Percentiles rank a stretch among this genome's conserved stretches.
phyloP scores from a whole-genome alignment of 345 rosid genomes.

The Acer campestre region DNA sequence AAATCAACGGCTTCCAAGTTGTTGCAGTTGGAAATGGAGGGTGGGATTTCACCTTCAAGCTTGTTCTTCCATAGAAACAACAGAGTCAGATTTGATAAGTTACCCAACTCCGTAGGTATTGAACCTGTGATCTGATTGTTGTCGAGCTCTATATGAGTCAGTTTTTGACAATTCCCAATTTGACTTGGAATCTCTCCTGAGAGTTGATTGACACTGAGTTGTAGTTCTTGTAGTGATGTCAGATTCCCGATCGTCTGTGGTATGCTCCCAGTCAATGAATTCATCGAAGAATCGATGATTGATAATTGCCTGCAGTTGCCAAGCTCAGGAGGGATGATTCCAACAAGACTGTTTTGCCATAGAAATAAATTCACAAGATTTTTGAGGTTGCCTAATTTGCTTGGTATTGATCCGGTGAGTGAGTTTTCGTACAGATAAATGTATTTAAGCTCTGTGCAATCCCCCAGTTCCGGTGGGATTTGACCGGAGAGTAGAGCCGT shows the following conservation, averaged over 20 bases:
- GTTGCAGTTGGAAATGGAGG: slow-evolving; percentile 59
- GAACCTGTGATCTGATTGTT: slow-evolving; percentile 77
- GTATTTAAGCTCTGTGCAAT: slow-evolving; percentile 69
- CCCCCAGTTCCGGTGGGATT: slow-evolving; percentile 75
- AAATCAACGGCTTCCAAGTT: slow-evolving; percentile 79
- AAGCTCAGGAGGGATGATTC: slow-evolving; percentile 67
- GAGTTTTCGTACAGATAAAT: slow-evolving; percentile 82
- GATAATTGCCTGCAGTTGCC: slow-evolving; percentile 61
- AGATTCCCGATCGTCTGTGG: slow-evolving; percentile 68
- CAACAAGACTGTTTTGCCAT: slow-evolving; percentile 78
- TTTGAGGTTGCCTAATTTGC: slow-evolving; percentile 50
- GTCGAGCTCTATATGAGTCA: slow-evolving; percentile 79
- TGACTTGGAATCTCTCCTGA: slow-evolving; percentile 68
- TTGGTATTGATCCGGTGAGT: slow-evolving; percentile 70
- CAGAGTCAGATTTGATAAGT: slow-evolving; percentile 59
- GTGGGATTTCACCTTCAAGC: slow-evolving; percentile 74
- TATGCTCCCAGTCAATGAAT: slow-evolving; percentile 72
- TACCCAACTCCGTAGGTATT: slow-evolving; percentile 66
- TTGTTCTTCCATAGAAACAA: slow-evolving; percentile 84
- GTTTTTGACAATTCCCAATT: slow-evolving; percentile 55
- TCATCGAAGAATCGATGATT: slow-evolving; percentile 72
- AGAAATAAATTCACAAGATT: slow-evolving; percentile 60
- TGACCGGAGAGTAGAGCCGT: slow-evolving; percentile 72
- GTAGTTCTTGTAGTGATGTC: slow-evolving; percentile 59
- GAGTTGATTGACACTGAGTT: slow-evolving; percentile 74